Evolutionary conservation across 179 eudicot species (phyloP).

Genomic region (Carnegiea gigantea): DNA sequence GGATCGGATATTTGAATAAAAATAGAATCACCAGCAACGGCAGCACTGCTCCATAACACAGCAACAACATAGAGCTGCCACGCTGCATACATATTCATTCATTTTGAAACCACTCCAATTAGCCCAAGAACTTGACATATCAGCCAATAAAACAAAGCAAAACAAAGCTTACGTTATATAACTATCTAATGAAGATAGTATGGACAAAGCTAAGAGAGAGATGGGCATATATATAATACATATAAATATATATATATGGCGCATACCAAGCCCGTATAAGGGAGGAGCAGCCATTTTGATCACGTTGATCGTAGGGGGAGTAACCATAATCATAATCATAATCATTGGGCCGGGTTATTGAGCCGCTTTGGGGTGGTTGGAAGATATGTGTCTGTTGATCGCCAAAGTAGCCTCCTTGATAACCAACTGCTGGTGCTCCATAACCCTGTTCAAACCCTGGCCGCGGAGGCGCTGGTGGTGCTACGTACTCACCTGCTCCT

Average conservation of each 20-base stretch:
- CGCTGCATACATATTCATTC: conserved; percentile 5
- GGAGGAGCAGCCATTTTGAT: not conserved
- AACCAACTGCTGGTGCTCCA: not conserved
- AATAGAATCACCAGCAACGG: not conserved
- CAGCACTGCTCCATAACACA: not conserved
- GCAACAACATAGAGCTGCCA: not conserved
- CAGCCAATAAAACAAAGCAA: too few species aligned
- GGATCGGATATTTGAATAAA: not conserved
- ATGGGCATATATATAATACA: too few species aligned
- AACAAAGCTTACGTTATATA: too few species aligned
- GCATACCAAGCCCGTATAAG: not conserved
- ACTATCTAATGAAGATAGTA: not conserved
- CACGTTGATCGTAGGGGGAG: not conserved
- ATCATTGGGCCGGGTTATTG: not conserved
- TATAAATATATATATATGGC: too few species aligned
- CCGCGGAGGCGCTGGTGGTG: not conserved
- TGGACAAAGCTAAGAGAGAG: not conserved
- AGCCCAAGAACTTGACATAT: not conserved
- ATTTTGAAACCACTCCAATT: not conserved
- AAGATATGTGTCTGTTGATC: not conserved
- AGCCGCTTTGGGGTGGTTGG: not conserved
- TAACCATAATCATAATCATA: not conserved
- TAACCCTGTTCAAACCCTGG: not conserved
- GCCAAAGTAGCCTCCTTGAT: not conserved
- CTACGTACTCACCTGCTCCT: not conserved